These are phyloP conservation scores for Pleurotus salmoneostramineus DNA, from an alignment of 768 basidiomycete genomes.

Conservation along the genomic window DNA sequence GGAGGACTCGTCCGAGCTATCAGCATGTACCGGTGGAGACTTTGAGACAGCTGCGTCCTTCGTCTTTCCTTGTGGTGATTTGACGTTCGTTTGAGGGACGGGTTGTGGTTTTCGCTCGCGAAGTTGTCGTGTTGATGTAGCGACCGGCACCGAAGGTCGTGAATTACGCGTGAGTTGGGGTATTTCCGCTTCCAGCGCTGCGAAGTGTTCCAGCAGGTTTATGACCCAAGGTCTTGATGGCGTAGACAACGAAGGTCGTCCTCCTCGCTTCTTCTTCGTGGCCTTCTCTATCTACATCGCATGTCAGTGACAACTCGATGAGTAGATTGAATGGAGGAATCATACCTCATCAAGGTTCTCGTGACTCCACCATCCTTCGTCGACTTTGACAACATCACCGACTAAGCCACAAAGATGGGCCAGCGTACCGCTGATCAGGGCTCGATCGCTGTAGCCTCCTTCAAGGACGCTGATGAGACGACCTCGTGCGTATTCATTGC, in stretches of 20 bases:
- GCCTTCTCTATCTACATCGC: conserved; percentile 58
- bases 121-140: conserved; percentile 41
- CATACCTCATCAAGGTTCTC: conserved; percentile 57
- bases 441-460: conserved; percentile 92
- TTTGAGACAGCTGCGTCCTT: conserved; percentile 49
- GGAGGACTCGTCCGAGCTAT: neutral
- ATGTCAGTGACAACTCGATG: neutral
- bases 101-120: conserved; percentile 40
- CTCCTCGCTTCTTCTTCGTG: conserved; percentile 55
- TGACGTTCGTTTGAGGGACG: conserved; percentile 11
- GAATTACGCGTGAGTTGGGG: conserved; percentile 17
- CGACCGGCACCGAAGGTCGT: conserved; percentile 16
- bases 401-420: conserved; percentile 75
- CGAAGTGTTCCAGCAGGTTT: conserved; percentile 47
- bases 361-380: conserved; percentile 61
- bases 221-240: conserved; percentile 53
- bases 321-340: neutral
- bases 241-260: conserved; percentile 35
- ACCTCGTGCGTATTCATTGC: conserved; percentile 61
- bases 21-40: neutral
- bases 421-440: conserved; percentile 79
- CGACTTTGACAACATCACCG: conserved; percentile 30
- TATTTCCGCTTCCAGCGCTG: conserved; percentile 32
- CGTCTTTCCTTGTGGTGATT: neutral
- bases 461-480: conserved; percentile 86